phyloP scores from a whole-genome alignment of 202 grass and related monocot species.

The Elaeis oleifera region DNA sequence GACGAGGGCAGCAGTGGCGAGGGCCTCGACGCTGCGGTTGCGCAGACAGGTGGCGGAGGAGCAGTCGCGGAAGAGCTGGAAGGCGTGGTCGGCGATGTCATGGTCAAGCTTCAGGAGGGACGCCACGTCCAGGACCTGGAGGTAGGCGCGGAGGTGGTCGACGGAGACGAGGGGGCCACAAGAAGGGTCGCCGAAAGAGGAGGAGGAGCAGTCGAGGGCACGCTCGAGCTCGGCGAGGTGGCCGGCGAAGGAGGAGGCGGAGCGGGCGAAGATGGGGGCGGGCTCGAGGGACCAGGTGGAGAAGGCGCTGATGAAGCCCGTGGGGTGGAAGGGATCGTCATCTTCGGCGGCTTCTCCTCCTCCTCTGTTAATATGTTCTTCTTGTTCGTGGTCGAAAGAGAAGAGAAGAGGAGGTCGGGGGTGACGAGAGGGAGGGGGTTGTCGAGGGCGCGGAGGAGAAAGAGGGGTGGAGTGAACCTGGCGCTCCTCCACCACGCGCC shows the following conservation, averaged over 20 bases:
- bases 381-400: background rate
- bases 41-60: constrained; percentile 75
- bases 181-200: constrained; percentile 43
- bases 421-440: constrained; percentile 55
- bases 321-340: constrained; percentile 73
- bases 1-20: constrained; percentile 85
- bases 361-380: no score
- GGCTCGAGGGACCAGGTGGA: constrained; percentile 87
- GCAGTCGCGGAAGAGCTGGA: constrained; percentile 88
- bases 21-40: constrained; percentile 86
- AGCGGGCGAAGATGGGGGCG: constrained; percentile 69
- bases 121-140: constrained; percentile 89
- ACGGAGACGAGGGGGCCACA: constrained; percentile 67
- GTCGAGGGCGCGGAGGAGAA: constrained; percentile 58
- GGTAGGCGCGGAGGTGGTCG: constrained; percentile 81
- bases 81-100: constrained; percentile 89
- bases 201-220: constrained; percentile 45
- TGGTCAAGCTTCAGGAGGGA: constrained; percentile 71
- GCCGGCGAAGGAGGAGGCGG: constrained; percentile 77
- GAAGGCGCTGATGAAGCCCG: constrained; percentile 90
- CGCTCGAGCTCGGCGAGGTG: constrained; percentile 93
- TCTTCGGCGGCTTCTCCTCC: constrained; percentile 14
- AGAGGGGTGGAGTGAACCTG: constrained; percentile 72
- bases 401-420: constrained; percentile 42
- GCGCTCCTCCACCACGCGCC: constrained; percentile 62